Percentiles rank a stretch among this genome's conserved stretches.
These are phyloP conservation scores for Cladophialophora chaetospira DNA, from an alignment of 2,329 filamentous ascomycete genomes.

Conservation along the genomic window DNA sequence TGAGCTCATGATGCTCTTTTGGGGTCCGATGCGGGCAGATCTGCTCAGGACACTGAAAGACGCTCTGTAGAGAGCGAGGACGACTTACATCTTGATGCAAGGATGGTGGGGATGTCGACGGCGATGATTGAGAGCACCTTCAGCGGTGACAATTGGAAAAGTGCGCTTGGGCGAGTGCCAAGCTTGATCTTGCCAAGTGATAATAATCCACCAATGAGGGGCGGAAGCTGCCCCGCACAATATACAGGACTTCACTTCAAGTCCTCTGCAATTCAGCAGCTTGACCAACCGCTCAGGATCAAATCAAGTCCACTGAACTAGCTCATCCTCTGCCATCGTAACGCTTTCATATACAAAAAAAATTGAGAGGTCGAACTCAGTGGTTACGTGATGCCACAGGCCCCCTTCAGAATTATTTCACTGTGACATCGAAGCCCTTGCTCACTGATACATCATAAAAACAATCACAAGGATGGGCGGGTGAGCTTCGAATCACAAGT, in stretches of 20 bases:
- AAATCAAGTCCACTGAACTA: background rate
- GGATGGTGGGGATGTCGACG: conserved; percentile 16
- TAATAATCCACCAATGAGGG: background rate
- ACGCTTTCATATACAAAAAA: background rate
- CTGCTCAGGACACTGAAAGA: background rate
- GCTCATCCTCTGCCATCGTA: background rate
- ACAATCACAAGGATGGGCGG: too few relatives aligned
- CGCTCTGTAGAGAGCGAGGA: background rate
- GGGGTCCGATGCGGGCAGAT: background rate
- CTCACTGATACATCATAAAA: too few relatives aligned
- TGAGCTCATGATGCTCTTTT: background rate
- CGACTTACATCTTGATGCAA: conserved; percentile 32
- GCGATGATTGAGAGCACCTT: conserved; percentile 5
- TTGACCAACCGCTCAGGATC: too few relatives aligned
- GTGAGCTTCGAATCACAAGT: too few relatives aligned
- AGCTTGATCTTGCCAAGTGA: background rate
- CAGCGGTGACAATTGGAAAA: too few relatives aligned
- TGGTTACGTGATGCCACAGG: too few relatives aligned
- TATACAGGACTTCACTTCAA: too few relatives aligned
- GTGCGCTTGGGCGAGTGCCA: background rate
- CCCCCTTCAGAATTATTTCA: too few relatives aligned
- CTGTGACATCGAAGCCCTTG: background rate
- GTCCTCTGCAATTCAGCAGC: too few relatives aligned
- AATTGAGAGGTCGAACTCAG: background rate
- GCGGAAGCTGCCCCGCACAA: too few relatives aligned